These are phyloP conservation scores for Aspergillus sp. DNA, from an alignment of 2,329 filamentous ascomycete species.

Conservation along the genomic window DNA sequence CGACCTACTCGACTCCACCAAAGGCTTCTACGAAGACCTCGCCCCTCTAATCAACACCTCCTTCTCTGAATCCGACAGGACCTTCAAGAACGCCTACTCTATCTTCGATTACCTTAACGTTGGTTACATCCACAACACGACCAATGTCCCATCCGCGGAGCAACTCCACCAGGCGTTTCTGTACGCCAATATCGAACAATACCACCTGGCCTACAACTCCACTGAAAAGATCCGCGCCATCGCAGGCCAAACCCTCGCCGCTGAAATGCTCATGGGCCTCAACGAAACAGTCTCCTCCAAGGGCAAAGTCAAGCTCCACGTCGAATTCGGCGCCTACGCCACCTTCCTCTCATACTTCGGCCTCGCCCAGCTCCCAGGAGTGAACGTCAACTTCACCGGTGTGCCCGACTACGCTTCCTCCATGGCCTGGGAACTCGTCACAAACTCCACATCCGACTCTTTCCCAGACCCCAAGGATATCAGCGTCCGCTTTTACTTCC, in stretches of 20 bases:
- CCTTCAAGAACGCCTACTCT: conserved; percentile 63
- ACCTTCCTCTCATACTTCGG: conserved; percentile 64
- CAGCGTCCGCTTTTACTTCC: conserved; percentile 62
- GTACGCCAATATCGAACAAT: conserved; percentile 80
- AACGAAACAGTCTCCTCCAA: conserved; percentile 40
- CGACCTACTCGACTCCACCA: conserved; percentile 48
- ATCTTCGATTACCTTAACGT: conserved; percentile 68
- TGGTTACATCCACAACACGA: conserved; percentile 61
- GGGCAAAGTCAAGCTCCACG: conserved; percentile 43
- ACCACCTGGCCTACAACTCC: conserved; percentile 76
- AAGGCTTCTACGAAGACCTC: conserved; percentile 55
- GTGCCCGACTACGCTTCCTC: conserved; percentile 81
- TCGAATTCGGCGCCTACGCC: conserved; percentile 64
- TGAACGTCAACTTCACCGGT: conserved; percentile 66
- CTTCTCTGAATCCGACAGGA: conserved; percentile 50
- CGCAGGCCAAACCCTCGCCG: conserved; percentile 63
- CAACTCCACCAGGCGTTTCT: conserved; percentile 64
- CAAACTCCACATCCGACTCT: conserved; percentile 42
- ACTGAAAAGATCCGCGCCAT: conserved; percentile 48
- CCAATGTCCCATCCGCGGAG: conserved; percentile 56
- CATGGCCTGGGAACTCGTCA: conserved; percentile 75
- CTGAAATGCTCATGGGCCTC: conserved; percentile 56
- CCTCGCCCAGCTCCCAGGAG: conserved; percentile 52
- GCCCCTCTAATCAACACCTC: conserved; percentile 54
- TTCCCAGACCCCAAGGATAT: conserved; percentile 53